phyloP scores from a whole-genome alignment of 345 rosid genomes.

The Rubroshorea leprosula region DNA sequence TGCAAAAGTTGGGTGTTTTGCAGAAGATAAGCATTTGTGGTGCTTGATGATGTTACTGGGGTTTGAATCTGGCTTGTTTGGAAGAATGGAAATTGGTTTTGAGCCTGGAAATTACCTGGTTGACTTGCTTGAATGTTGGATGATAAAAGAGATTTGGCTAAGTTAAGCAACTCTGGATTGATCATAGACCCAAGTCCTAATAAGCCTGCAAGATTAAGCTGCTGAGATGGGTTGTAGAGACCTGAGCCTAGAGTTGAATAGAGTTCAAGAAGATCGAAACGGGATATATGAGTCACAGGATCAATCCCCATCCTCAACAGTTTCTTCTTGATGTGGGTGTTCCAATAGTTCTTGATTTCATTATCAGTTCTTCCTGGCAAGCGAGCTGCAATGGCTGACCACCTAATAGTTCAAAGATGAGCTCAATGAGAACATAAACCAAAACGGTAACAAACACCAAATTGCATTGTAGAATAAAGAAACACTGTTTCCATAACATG shows the following conservation, averaged over 20 bases:
- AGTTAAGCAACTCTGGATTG: slow-evolving; percentile 22
- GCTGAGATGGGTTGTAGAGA: slow-evolving; percentile 24
- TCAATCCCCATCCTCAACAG: slow-evolving; percentile 79
- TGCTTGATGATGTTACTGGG: slow-evolving; percentile 11
- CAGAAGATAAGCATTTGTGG: neutral
- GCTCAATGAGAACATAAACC: neutral
- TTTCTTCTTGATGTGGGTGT: slow-evolving; percentile 73
- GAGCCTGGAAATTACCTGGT: slow-evolving; percentile 13
- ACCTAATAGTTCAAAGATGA: slow-evolving; percentile 31
- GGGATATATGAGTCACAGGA: slow-evolving; percentile 74
- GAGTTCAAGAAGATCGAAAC: slow-evolving; percentile 55
- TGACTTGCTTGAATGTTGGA: slow-evolving; percentile 17
- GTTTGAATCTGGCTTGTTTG: slow-evolving; percentile 19
- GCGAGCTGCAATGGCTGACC: slow-evolving; percentile 83
- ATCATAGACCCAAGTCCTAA: slow-evolving; percentile 25
- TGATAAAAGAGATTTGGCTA: slow-evolving; percentile 22
- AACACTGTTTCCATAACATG: too few species aligned
- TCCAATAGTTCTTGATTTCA: slow-evolving; percentile 87
- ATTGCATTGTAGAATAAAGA: too few species aligned
- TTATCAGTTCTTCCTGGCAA: slow-evolving; percentile 88
- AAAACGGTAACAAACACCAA: neutral
- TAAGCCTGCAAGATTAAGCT: slow-evolving; percentile 27
- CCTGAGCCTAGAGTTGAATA: slow-evolving; percentile 35
- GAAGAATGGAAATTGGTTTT: slow-evolving; percentile 17
- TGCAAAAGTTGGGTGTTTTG: slow-evolving; percentile 13